Percentiles rank a stretch among this genome's conserved stretches.
These are phyloP conservation scores for Nakaseomyces kungkrabaensis DNA, from an alignment of 1,139 yeast genomes.

Conservation along the genomic window DNA sequence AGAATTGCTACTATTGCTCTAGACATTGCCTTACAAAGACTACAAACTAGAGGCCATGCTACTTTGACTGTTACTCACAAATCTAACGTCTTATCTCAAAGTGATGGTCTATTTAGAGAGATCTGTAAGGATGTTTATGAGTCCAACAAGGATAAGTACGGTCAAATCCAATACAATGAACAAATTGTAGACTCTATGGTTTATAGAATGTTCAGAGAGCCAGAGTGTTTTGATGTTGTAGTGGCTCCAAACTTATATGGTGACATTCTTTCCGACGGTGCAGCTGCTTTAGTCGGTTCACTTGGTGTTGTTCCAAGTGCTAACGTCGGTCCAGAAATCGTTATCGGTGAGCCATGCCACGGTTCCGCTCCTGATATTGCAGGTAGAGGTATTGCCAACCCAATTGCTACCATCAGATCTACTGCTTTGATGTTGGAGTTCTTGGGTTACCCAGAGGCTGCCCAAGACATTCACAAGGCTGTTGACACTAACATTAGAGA, in stretches of 20 bases:
- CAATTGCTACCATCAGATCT: slow-evolving; percentile 95
- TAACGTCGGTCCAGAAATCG: slow-evolving; percentile 90
- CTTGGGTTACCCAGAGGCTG: slow-evolving; percentile 84
- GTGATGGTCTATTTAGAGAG: slow-evolving; percentile 96
- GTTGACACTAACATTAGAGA: slow-evolving; percentile 88
- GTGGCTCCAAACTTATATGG: slow-evolving; percentile 98
- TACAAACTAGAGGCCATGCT: slow-evolving; percentile 62
- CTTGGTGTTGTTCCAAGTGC: slow-evolving; percentile 98
- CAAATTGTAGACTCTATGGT: slow-evolving; percentile 99
- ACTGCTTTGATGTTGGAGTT: slow-evolving; percentile 96
- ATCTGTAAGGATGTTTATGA: slow-evolving; percentile 71
- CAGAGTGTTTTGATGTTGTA: slow-evolving; percentile 91
- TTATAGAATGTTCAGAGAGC: slow-evolving; percentile 96
- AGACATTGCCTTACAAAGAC: slow-evolving; percentile 88
- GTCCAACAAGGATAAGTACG: slow-evolving; percentile 47
- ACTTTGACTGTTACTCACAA: slow-evolving; percentile 89
- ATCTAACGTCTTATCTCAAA: slow-evolving; percentile 83
- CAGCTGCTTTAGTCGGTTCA: slow-evolving; percentile 97
- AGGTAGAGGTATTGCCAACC: slow-evolving; percentile 44
- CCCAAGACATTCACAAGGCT: slow-evolving; percentile 85
- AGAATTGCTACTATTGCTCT: slow-evolving; percentile 85
- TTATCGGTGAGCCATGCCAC: slow-evolving; percentile 98
- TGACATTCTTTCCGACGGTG: slow-evolving; percentile 95
- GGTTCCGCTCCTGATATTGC: slow-evolving; percentile 43
- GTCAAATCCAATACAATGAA: slow-evolving; percentile 62